These are phyloP conservation scores for Setaria viridis DNA, from an alignment of 202 grass and related monocot genomes.

Conservation along the genomic window DNA sequence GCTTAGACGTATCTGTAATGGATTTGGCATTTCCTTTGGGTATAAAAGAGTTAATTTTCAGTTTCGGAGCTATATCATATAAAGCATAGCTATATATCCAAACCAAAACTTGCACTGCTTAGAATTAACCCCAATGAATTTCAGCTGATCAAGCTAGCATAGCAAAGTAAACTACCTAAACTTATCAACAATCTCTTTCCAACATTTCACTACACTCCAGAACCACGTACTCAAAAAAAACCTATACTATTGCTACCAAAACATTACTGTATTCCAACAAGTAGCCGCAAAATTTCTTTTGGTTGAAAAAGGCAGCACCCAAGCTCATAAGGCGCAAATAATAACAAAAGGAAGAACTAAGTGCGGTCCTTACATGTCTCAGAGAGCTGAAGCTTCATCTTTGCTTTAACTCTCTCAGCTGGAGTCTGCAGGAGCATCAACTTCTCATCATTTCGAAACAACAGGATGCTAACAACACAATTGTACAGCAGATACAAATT, in stretches of 20 bases:
- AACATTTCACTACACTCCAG: background rate
- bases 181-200: conserved; percentile 7
- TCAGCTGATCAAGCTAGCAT: conserved; percentile 15
- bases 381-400: conserved; percentile 96
- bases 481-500: background rate
- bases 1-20: background rate
- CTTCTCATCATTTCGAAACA: background rate
- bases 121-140: background rate
- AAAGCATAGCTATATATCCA: background rate
- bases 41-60: conserved; percentile 11
- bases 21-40: background rate
- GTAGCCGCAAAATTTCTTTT: background rate
- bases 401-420: conserved; percentile 88
- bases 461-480: background rate
- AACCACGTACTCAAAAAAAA: background rate
- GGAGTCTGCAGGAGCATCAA: conserved; percentile 66
- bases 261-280: background rate
- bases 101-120: background rate
- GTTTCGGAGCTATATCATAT: background rate
- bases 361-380: conserved; percentile 58
- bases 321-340: background rate
- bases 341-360: background rate
- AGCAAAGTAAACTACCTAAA: background rate
- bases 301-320: background rate
- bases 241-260: background rate